These are phyloP conservation scores for Ustilago sp. DNA, from an alignment of 1,284 basidiomycete genomes.

Conservation along the genomic window DNA sequence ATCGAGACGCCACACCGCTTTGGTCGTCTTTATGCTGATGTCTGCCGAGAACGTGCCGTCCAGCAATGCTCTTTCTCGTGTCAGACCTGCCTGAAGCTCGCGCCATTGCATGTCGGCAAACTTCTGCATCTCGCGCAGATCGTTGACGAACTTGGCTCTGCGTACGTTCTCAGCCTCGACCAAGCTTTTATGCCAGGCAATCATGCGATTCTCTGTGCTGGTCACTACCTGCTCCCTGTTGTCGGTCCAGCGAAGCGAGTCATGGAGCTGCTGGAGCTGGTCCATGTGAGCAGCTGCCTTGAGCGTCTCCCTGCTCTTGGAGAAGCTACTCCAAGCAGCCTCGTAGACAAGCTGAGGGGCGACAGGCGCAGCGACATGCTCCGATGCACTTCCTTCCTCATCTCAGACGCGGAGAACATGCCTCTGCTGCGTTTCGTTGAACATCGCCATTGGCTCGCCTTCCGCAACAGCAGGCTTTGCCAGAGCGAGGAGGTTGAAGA, in stretches of 20 bases:
- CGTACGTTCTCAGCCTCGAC: constrained; percentile 45
- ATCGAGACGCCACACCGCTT: constrained; percentile 59
- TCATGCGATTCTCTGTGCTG: constrained; percentile 52
- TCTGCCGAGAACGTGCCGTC: not conserved
- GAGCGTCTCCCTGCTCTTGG: constrained; percentile 50
- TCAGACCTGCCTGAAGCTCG: constrained; percentile 39
- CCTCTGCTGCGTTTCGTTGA: constrained; percentile 32
- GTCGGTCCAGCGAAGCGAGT: constrained; percentile 45
- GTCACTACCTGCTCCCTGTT: constrained; percentile 38
- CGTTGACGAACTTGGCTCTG: constrained; percentile 52
- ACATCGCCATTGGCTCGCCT: constrained; percentile 22
- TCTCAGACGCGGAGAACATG: not conserved
- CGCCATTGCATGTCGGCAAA: constrained; percentile 53
- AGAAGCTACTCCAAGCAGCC: constrained; percentile 41
- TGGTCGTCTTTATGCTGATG: not conserved
- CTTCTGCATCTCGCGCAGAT: constrained; percentile 53
- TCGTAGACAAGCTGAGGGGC: constrained; percentile 19
- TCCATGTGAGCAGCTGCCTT: constrained; percentile 58
- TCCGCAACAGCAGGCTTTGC: constrained; percentile 43
- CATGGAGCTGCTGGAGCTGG: constrained; percentile 49
- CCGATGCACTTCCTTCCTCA: not conserved
- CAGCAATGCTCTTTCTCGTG: constrained; percentile 49
- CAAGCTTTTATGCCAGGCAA: constrained; percentile 56
- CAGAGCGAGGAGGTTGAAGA: constrained; percentile 49
- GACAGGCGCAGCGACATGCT: no score